Evolutionary conservation across 352 stramenopile species (phyloP).

Genomic region (Phytopythium cucurbitacearum): DNA sequence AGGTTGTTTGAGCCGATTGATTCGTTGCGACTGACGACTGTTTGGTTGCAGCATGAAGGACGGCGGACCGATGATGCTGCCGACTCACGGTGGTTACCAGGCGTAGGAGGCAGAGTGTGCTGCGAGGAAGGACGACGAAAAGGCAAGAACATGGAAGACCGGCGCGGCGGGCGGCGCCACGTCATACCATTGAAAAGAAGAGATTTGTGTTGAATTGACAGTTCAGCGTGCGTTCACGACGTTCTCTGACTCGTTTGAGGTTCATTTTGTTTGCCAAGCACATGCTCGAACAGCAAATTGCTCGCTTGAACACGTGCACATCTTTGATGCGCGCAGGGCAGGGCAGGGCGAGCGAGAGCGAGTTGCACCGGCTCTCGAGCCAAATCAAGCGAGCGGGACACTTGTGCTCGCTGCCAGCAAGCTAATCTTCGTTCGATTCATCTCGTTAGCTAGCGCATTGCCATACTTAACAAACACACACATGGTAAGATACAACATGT

Average conservation of each 20-base stretch:
- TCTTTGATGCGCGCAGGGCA: too few relatives aligned
- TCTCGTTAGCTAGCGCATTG: background rate
- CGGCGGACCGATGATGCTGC: constrained; percentile 85
- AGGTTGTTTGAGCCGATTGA: background rate
- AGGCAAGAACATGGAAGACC: constrained; percentile 8
- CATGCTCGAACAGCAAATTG: too few relatives aligned
- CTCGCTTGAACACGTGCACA: too few relatives aligned
- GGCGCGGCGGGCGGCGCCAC: constrained; percentile 5
- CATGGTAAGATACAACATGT: background rate
- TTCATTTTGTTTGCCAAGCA: too few relatives aligned
- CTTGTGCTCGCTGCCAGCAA: background rate
- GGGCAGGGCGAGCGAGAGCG: background rate
- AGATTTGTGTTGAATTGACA: too few relatives aligned
- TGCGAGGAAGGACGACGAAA: constrained; percentile 5
- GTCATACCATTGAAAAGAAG: too few relatives aligned
- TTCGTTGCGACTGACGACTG: background rate
- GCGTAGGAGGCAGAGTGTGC: constrained; percentile 30
- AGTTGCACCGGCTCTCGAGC: background rate
- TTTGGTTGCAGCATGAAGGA: constrained; percentile 74
- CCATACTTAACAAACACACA: background rate
- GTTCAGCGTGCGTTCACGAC: too few relatives aligned
- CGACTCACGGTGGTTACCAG: constrained; percentile 83
- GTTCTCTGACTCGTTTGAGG: too few relatives aligned
- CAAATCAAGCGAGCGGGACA: background rate
- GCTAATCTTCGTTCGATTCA: constrained; percentile 9